phyloP scores from a whole-genome alignment of 164 flowering plant species.

The Vitis labrusca region DNA sequence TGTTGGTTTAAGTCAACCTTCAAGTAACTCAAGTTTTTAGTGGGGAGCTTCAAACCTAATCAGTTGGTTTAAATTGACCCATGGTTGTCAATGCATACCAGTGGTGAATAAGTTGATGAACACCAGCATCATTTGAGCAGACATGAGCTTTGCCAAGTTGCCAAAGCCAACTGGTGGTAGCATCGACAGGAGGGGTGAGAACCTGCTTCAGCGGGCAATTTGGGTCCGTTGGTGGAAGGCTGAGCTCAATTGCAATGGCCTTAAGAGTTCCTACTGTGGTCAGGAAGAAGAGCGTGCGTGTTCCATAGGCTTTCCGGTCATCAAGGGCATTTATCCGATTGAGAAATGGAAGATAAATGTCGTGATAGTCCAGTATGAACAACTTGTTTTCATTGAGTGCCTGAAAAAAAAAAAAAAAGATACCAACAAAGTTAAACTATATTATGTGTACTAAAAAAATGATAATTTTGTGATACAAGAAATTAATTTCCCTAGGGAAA shows the following conservation, averaged over 20 bases:
- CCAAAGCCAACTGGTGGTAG: constrained; percentile 59
- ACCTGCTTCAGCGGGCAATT: no score
- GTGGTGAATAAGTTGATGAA: constrained; percentile 87
- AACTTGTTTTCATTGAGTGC: constrained; percentile 77
- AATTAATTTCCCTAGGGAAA: no score
- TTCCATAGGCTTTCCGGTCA: constrained; percentile 84
- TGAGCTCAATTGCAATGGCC: constrained; percentile 95
- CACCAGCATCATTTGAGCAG: constrained; percentile 88
- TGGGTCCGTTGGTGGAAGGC: constrained; percentile 42
- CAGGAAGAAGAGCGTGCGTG: constrained; percentile 77
- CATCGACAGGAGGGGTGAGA: no score
- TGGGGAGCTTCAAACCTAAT: no score
- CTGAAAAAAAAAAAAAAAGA: constrained; percentile 29
- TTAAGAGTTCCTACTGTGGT: constrained; percentile 64
- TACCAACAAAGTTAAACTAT: no score
- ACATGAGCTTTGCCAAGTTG: constrained; percentile 92
- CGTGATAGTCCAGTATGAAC: constrained; percentile 80
- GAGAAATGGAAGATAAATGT: constrained; percentile 72
- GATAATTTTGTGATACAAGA: neutral
- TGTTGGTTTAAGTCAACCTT: no score
- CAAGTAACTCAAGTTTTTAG: no score
- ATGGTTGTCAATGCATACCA: constrained; percentile 40
- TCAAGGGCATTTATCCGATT: constrained; percentile 75
- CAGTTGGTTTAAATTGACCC: no score
- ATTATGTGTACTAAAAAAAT: neutral